Evolutionary conservation across 768 basidiomycete genomes (phyloP).

Genomic region (Mycena rebaudengoi): DNA sequence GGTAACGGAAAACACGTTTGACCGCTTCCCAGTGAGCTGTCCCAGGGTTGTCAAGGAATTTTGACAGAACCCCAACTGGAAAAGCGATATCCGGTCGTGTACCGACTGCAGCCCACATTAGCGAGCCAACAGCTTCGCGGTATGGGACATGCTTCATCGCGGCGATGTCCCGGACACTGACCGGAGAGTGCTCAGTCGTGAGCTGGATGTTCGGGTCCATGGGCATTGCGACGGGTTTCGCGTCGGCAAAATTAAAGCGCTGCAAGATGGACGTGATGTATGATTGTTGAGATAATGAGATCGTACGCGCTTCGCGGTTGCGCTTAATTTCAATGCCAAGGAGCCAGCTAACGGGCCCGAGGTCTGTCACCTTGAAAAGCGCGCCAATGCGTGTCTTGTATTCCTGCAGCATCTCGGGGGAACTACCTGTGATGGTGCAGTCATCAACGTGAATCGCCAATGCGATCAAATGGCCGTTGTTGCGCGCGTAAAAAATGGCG

Average conservation of each 20-base stretch:
- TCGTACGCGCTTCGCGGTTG: not conserved
- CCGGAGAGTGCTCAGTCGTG: not conserved
- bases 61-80: not conserved
- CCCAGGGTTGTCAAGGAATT: slow-evolving; percentile 5
- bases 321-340: slow-evolving; percentile 10
- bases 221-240: not conserved
- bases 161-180: not conserved
- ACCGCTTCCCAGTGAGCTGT: slow-evolving; percentile 10
- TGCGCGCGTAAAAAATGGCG: not conserved
- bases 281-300: slow-evolving; percentile 2
- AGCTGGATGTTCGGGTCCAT: slow-evolving; percentile 9
- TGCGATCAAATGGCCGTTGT: not conserved
- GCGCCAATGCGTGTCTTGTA: not conserved
- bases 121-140: slow-evolving; percentile 2
- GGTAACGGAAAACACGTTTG: slow-evolving; percentile 5
- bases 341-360: not conserved
- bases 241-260: not conserved
- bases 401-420: not conserved
- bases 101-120: slow-evolving; percentile 1
- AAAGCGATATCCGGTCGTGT: slow-evolving; percentile 9
- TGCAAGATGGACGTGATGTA: not conserved
- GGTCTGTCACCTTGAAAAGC: not conserved
- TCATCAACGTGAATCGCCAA: slow-evolving; percentile 8
- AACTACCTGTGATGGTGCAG: slow-evolving; percentile 1
- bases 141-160: not conserved